Evolutionary conservation across 345 rosid species (phyloP).

Genomic region (Camelina laxa): DNA sequence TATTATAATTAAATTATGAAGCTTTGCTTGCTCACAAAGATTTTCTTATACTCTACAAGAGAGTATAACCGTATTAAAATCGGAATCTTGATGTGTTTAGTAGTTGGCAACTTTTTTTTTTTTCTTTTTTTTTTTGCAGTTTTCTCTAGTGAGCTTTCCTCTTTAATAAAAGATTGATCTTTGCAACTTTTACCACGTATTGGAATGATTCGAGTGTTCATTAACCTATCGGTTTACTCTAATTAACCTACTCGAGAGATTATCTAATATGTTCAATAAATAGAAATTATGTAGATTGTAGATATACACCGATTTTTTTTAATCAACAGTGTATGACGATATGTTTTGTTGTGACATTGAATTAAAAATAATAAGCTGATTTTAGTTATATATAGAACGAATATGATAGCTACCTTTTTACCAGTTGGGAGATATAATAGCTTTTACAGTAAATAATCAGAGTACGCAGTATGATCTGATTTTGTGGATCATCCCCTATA

Average conservation of each 20-base stretch:
- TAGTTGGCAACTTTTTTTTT: not conserved
- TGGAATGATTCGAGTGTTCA: not conserved
- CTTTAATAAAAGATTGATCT: conserved; percentile 33
- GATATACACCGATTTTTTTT: no score
- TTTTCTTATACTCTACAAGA: no score
- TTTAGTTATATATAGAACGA: conserved; percentile 1
- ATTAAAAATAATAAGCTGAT: not conserved
- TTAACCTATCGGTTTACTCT: not conserved
- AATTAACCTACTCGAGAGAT: not conserved
- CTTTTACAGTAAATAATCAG: not conserved
- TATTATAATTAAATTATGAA: no score
- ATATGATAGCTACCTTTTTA: not conserved
- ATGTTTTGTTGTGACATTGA: not conserved
- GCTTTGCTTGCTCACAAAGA: no score
- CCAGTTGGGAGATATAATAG: not conserved
- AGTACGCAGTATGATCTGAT: not conserved
- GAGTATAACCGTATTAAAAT: not conserved
- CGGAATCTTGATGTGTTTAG: conserved; percentile 6
- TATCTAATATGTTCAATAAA: not conserved
- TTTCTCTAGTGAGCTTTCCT: conserved; percentile 9
- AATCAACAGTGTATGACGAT: not conserved
- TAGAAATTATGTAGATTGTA: not conserved
- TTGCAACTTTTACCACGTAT: not conserved
- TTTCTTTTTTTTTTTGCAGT: not conserved
- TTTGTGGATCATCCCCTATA: conserved; percentile 7